Percentiles rank a stretch among this genome's conserved stretches.
phyloP scores from a whole-genome alignment of 2,329 filamentous ascomycete genomes.

The Diplodia seriata region DNA sequence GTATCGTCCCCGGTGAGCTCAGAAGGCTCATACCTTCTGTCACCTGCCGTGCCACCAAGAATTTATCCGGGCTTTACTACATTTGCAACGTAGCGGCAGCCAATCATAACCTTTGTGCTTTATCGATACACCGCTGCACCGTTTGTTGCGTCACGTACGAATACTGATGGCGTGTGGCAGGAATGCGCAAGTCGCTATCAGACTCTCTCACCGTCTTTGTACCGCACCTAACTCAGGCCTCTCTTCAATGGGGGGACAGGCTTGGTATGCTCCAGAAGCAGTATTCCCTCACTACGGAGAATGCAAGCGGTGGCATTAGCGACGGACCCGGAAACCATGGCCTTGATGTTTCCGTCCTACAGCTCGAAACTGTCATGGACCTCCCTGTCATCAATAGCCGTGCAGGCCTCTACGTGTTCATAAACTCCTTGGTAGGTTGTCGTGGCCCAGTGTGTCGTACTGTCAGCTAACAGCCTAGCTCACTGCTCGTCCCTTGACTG shows the following conservation, averaged over 20 bases:
- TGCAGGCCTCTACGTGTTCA: constrained; percentile 82
- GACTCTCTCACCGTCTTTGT: constrained; percentile 45
- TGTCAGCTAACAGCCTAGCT: constrained; percentile 63
- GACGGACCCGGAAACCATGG: constrained; percentile 51
- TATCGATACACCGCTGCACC: too few relatives aligned
- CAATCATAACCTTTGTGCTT: too few relatives aligned
- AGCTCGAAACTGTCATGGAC: constrained; percentile 66
- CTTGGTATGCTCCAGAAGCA: constrained; percentile 50
- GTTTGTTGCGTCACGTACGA: neutral
- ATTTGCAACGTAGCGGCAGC: too few relatives aligned
- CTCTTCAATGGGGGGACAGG: constrained; percentile 55
- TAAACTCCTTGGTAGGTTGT: constrained; percentile 75
- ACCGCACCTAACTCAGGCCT: constrained; percentile 61
- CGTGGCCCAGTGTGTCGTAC: neutral
- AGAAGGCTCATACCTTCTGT: too few relatives aligned
- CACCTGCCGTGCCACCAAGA: too few relatives aligned
- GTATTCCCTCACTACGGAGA: constrained; percentile 50
- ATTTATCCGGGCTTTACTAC: too few relatives aligned
- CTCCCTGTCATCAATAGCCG: constrained; percentile 76
- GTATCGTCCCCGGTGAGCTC: too few relatives aligned
- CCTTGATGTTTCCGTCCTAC: constrained; percentile 54
- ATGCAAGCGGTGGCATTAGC: constrained; percentile 52
- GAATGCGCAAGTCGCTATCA: constrained; percentile 43
- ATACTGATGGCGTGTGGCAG: constrained; percentile 34
- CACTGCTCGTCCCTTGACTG: constrained; percentile 79